A percentile compares a stretch with the other conserved stretches of the same genome.
Conservation (phyloP, 1,284 basidiomycete species). For the Moniliella sp. region DNA sequence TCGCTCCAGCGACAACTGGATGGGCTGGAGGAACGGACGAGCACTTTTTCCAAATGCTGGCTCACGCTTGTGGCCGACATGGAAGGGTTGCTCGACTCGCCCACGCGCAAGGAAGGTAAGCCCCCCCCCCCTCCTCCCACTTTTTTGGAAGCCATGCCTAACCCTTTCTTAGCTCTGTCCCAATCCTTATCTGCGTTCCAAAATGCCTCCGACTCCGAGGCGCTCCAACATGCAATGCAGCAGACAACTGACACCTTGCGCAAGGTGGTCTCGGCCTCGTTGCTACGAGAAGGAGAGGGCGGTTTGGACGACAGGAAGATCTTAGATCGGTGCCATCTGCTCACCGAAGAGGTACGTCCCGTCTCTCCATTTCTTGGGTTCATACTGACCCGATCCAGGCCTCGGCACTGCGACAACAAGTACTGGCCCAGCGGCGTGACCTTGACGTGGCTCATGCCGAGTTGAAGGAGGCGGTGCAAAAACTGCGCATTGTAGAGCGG, state of each 20-base stretch:
- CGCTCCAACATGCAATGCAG: not conserved
- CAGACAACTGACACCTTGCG: too few species aligned
- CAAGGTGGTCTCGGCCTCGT: too few species aligned
- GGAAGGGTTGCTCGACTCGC: too few species aligned
- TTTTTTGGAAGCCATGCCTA: not conserved
- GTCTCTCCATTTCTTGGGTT: not conserved
- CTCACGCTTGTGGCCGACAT: too few species aligned
- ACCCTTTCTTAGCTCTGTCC: not conserved
- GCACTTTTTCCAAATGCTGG: not conserved
- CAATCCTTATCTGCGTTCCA: not conserved
- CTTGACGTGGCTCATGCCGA: not conserved
- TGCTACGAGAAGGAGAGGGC: not conserved
- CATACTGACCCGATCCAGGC: not conserved
- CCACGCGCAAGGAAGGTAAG: not conserved
- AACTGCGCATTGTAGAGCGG: not conserved
- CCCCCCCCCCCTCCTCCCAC: not conserved
- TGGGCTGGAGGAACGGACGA: not conserved
- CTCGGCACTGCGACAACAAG: not conserved
- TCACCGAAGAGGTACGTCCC: not conserved
- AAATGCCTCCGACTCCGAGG: not conserved
- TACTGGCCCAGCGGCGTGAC: not conserved
- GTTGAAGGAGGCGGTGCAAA: not conserved
- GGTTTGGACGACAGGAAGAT: not conserved
- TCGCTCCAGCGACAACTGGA: not conserved
- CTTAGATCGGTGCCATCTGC: not conserved